Evolutionary conservation across 352 stramenopile species (phyloP).

Genomic region (Pythium aquatile): DNA sequence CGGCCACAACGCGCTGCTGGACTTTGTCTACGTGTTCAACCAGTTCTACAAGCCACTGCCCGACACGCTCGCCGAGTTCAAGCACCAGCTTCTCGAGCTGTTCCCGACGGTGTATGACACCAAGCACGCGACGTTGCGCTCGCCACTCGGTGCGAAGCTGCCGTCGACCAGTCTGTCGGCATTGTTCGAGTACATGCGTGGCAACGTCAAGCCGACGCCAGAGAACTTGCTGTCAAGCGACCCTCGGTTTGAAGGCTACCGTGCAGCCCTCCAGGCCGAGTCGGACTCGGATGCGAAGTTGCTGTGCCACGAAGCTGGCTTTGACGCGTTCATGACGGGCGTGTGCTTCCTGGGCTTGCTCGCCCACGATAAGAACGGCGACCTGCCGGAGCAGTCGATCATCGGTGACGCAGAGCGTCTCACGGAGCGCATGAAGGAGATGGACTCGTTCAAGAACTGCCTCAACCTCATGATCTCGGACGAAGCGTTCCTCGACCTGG

Average conservation of each 20-base stretch:
- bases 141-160: conserved; percentile 49
- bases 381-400: conserved; percentile 29
- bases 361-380: conserved; percentile 52
- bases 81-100: conserved; percentile 55
- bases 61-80: conserved; percentile 65
- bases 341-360: conserved; percentile 75
- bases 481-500: conserved; percentile 54
- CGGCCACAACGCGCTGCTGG: conserved; percentile 80
- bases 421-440: conserved; percentile 35
- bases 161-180: conserved; percentile 57
- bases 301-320: conserved; percentile 82
- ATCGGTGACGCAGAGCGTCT: conserved; percentile 31
- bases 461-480: conserved; percentile 84
- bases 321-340: conserved; percentile 84
- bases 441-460: conserved; percentile 64
- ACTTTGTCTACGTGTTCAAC: conserved; percentile 84
- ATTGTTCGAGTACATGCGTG: conserved; percentile 79
- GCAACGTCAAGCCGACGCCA: conserved; percentile 53
- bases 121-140: conserved; percentile 67
- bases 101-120: conserved; percentile 83
- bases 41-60: conserved; percentile 84
- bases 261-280: conserved; percentile 50
- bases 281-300: conserved; percentile 46
- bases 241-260: conserved; percentile 62
- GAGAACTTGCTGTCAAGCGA: conserved; percentile 55